These are phyloP conservation scores for Neofusicoccum sp. DNA, from an alignment of 2,329 filamentous ascomycete species.

Conservation along the genomic window DNA sequence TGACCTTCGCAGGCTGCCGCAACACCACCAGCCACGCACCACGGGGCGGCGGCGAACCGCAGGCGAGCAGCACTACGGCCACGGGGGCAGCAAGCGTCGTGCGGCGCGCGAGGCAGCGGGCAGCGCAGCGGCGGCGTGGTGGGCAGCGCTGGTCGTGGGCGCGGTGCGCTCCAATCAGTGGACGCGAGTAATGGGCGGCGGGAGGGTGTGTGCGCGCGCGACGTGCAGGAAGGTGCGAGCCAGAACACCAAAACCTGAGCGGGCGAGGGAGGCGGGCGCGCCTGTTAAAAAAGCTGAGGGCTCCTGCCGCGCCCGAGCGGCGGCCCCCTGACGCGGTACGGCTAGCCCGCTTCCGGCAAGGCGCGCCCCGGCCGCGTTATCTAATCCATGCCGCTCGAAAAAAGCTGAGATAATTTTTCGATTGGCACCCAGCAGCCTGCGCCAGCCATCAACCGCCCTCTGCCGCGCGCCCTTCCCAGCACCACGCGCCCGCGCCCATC, in stretches of 20 bases:
- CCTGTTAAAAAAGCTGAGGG: constrained; percentile 14
- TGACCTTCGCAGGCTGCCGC: constrained; percentile 5
- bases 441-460: constrained; percentile 16
- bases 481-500: constrained; percentile 10
- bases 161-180: constrained; percentile 9
- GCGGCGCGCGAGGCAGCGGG: neutral
- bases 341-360: neutral
- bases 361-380: constrained; percentile 8
- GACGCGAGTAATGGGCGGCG: constrained; percentile 12
- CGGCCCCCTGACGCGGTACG: constrained; percentile 10
- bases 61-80: neutral
- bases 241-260: constrained; percentile 14
- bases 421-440: constrained; percentile 6
- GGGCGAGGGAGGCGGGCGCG: neutral
- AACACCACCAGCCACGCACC: neutral
- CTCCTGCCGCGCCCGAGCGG: constrained; percentile 12
- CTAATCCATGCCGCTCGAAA: constrained; percentile 17
- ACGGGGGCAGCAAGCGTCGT: neutral
- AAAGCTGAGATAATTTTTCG: constrained; percentile 18
- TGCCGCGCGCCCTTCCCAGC: neutral
- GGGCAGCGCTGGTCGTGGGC: neutral
- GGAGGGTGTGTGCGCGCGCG: constrained; percentile 12
- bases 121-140: neutral
- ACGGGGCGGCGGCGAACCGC: constrained; percentile 5
- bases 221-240: constrained; percentile 16